Evolutionary conservation across 1,139 yeast genomes (phyloP).

Genomic region (Yamadazyma blattariae): DNA sequence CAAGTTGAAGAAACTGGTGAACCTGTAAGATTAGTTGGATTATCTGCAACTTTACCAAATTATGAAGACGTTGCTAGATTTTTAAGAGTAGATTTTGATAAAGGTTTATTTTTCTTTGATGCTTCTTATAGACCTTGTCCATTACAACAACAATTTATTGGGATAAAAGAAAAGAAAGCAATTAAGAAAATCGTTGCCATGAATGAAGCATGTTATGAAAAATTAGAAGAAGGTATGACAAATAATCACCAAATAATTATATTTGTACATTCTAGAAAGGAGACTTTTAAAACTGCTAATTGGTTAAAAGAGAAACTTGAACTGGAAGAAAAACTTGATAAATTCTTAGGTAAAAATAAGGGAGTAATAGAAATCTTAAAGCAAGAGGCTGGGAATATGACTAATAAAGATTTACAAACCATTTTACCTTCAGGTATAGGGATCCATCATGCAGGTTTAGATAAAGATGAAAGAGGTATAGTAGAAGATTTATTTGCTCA

Average conservation of each 20-base stretch:
- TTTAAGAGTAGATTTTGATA: constrained; percentile 58
- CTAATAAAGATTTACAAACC: constrained; percentile 55
- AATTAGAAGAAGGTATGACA: constrained; percentile 61
- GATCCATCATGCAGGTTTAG: constrained; percentile 92
- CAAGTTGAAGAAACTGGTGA: constrained; percentile 41
- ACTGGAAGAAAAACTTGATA: constrained; percentile 51
- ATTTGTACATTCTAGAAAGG: constrained; percentile 93
- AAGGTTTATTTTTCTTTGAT: constrained; percentile 76
- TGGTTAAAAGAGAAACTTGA: constrained; percentile 63
- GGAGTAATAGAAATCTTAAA: constrained; percentile 63
- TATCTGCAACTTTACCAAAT: constrained; percentile 94
- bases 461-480: constrained; percentile 66
- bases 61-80: constrained; percentile 85
- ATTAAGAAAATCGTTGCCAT: constrained; percentile 76
- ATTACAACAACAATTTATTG: constrained; percentile 81
- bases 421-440: constrained; percentile 77
- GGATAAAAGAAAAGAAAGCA: constrained; percentile 82
- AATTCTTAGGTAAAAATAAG: constrained; percentile 49
- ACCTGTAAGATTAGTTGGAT: constrained; percentile 70
- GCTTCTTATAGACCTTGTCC: constrained; percentile 90
- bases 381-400: constrained; percentile 58
- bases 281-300: constrained; percentile 80
- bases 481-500: constrained; percentile 88
- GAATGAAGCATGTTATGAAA: constrained; percentile 90
- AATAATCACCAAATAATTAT: constrained; percentile 72